These are phyloP conservation scores for Psilocybe sp. DNA, from an alignment of 768 basidiomycete species.

Conservation along the genomic window DNA sequence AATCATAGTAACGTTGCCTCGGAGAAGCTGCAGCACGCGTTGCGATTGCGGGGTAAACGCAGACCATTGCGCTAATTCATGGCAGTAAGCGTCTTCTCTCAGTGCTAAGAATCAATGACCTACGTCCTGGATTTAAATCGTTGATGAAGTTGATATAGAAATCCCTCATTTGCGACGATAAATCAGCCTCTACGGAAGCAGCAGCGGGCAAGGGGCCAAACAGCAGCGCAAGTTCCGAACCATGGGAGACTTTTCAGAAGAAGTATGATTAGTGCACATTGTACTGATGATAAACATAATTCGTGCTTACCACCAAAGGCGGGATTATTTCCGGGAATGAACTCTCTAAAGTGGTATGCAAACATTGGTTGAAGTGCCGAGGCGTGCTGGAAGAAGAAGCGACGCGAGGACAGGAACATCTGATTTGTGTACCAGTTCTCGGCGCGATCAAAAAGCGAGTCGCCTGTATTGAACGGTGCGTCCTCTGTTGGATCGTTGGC, in stretches of 20 bases:
- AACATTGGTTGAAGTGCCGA: constrained; percentile 46
- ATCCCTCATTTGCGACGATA: constrained; percentile 46
- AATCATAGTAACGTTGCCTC: constrained; percentile 52
- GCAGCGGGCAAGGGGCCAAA: constrained; percentile 43
- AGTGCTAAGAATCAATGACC: constrained; percentile 21
- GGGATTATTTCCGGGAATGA: constrained; percentile 51
- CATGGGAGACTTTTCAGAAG: constrained; percentile 39
- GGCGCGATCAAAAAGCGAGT: constrained; percentile 55
- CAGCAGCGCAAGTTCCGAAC: constrained; percentile 44
- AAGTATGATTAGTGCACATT: background rate
- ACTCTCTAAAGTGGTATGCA: constrained; percentile 54
- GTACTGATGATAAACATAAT: background rate
- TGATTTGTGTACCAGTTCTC: constrained; percentile 57
- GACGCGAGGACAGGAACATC: constrained; percentile 51
- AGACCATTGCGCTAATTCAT: constrained; percentile 35
- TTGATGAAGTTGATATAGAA: constrained; percentile 57
- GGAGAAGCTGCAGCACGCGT: constrained; percentile 45
- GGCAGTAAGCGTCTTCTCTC: background rate
- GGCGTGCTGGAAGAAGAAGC: constrained; percentile 48
- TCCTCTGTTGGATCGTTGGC: constrained; percentile 46
- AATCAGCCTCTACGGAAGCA: constrained; percentile 37
- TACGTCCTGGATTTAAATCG: constrained; percentile 55
- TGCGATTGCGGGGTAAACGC: constrained; percentile 31
- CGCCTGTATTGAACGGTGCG: constrained; percentile 55
- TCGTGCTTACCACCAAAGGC: constrained; percentile 40